A percentile compares a stretch with the other conserved stretches of the same genome.
These are phyloP conservation scores for Daldinia bambusicola DNA, from an alignment of 495 filamentous ascomycete genomes.

Conservation along the genomic window DNA sequence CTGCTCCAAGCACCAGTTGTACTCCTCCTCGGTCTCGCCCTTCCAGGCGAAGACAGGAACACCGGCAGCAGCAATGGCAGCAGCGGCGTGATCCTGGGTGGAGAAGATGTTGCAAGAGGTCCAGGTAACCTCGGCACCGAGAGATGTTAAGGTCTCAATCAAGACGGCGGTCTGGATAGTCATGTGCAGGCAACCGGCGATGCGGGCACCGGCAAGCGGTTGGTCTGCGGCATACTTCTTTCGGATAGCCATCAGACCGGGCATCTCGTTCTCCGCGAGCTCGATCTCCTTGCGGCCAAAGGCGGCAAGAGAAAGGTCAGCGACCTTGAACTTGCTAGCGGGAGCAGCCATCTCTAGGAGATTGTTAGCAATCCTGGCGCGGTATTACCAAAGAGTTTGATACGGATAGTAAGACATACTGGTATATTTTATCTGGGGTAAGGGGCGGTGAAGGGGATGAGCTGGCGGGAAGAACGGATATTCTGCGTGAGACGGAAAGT, in stretches of 20 bases:
- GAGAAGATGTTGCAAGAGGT: conserved; percentile 99
- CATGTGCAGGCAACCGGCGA: conserved; percentile 99
- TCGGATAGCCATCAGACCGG: conserved; percentile 95
- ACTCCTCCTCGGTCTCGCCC: conserved; percentile 99
- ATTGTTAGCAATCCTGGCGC: conserved; percentile 7
- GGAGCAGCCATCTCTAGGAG: conserved; percentile 71
- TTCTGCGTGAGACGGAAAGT: conserved; percentile 15
- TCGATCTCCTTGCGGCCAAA: conserved; percentile 99
- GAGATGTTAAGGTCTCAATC: conserved; percentile 92
- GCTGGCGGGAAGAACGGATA: conserved; percentile 21
- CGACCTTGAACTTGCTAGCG: conserved; percentile 95
- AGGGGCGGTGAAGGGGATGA: conserved; percentile 28
- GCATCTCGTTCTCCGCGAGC: conserved; percentile 98
- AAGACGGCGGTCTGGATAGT: conserved; percentile 99
- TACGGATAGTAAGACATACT: conserved; percentile 16
- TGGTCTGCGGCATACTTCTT: conserved; percentile 90
- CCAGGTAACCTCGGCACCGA: conserved; percentile 99
- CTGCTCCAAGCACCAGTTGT: conserved; percentile 99
- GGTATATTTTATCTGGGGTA: conserved; percentile 21
- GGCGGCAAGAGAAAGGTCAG: conserved; percentile 95
- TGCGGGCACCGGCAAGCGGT: conserved; percentile 86
- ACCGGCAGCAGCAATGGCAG: conserved; percentile 93
- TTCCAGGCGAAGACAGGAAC: conserved; percentile 99
- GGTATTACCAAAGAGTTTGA: background rate
- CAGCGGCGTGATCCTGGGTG: conserved; percentile 97